phyloP scores from a whole-genome alignment of 345 rosid genomes.

The Pistacia vera region DNA sequence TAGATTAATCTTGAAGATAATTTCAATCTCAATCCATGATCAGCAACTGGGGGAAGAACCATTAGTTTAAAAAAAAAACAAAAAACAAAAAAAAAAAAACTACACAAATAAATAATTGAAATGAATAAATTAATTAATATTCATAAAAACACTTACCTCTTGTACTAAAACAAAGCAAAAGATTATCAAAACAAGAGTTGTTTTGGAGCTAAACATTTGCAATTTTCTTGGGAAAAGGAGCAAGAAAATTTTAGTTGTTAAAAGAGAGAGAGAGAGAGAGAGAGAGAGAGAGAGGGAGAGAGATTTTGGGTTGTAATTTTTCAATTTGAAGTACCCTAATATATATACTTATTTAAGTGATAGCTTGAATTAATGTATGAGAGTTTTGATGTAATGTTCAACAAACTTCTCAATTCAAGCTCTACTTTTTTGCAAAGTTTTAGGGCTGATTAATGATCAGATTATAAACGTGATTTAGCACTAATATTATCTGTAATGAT shows the following conservation, averaged over 20 bases:
- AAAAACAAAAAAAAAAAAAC: too few relatives aligned
- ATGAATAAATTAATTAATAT: neutral
- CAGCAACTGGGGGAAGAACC: too few relatives aligned
- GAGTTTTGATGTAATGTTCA: neutral
- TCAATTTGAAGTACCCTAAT: too few relatives aligned
- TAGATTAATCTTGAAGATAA: too few relatives aligned
- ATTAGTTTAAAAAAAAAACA: too few relatives aligned
- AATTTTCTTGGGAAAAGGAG: neutral
- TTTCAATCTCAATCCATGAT: too few relatives aligned
- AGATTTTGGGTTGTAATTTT: neutral
- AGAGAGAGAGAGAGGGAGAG: too few relatives aligned
- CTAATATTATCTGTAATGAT: too few relatives aligned
- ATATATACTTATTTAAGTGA: too few relatives aligned
- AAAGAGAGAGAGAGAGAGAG: neutral
- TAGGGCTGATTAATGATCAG: neutral
- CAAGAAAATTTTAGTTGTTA: too few relatives aligned
- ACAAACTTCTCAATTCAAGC: neutral
- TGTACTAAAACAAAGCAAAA: constrained; percentile 18
- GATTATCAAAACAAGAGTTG: constrained; percentile 14
- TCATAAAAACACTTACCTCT: constrained; percentile 15
- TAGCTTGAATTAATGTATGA: too few relatives aligned
- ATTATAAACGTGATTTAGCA: neutral
- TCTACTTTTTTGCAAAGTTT: neutral
- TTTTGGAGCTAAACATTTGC: constrained; percentile 2
- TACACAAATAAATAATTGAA: too few relatives aligned